These are phyloP conservation scores for Cladophialophora exuberans DNA, from an alignment of 2,329 filamentous ascomycete species.

Conservation along the genomic window DNA sequence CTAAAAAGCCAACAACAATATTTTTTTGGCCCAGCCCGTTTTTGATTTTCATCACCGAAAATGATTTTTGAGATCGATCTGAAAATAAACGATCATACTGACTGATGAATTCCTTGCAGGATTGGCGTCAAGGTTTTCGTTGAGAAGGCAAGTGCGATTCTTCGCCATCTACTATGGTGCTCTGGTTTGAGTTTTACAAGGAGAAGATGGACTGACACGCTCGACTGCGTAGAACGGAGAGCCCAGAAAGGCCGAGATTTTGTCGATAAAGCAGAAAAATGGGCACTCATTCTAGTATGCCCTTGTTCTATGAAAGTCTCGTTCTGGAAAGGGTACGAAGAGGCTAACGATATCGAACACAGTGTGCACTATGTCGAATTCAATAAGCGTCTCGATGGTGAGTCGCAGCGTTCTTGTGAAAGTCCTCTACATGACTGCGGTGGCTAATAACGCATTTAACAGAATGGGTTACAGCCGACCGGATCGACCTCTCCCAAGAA, in stretches of 20 bases:
- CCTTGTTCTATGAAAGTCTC: not conserved
- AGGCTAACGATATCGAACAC: conserved; percentile 26
- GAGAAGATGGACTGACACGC: no score
- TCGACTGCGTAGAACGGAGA: conserved; percentile 86
- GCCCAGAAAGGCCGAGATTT: conserved; percentile 87
- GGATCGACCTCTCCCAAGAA: conserved; percentile 85
- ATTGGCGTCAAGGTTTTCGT: conserved; percentile 70
- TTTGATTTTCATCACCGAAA: no score
- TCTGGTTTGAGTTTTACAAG: no score
- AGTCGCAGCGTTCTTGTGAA: conserved; percentile 22
- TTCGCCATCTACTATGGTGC: no score
- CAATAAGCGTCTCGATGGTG: conserved; percentile 77
- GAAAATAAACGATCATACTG: conserved; percentile 36
- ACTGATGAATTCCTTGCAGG: conserved; percentile 47
- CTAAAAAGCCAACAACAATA: no score
- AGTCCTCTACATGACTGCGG: no score
- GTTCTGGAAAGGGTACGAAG: not conserved
- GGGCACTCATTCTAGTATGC: conserved; percentile 78
- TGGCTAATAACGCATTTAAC: conserved; percentile 37
- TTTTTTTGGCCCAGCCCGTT: no score
- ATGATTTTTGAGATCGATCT: conserved; percentile 14
- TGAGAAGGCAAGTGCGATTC: conserved; percentile 67
- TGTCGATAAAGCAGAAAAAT: conserved; percentile 91
- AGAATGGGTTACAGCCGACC: conserved; percentile 84
- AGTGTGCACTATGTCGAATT: conserved; percentile 95